Evolutionary conservation across 352 stramenopile genomes (phyloP), one percentile per base, ranked within the genome.

Genomic region (Pythium biforme): DNA sequence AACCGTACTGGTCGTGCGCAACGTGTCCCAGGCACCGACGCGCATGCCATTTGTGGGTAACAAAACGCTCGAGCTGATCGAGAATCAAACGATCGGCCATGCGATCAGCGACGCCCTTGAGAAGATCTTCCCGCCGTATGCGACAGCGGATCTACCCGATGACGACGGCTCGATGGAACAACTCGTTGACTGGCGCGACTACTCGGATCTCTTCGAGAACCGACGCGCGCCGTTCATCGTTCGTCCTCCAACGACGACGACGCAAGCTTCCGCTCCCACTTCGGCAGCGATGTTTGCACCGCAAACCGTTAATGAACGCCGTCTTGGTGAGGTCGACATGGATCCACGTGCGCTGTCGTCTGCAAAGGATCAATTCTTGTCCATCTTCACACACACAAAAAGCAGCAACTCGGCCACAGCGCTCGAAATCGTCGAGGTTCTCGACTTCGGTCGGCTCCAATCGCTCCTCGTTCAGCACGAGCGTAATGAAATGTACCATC

Each of bases 1-100:
- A 5, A 54, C 50, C 0, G 40, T 78, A 12, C 29, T 82, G 15
- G 25, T 79, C 10, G 46, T 81, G 2, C 25, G 54, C 9, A 63
- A 75, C 25, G 17, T 79, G 10, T 51, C 47, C 1, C 33, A 55
- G 8, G 39, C 69, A 3, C 62, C 71, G 3, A 26, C 31, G 23
- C 62, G 72, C 2, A 39, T 73, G 37, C 17, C 37, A 1, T 26
- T 68, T 14, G 37, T 68, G 10, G 62, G 62, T 1, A 23, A 52
- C 0, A 26, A 54, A 12, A 65, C 72, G 43, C 12, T 63, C 4
- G 40, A 9, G 15, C 37, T 60, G 12, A 55, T 75, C 8, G 27
- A 31, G 9, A 52, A 55, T 15, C 26, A 34, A 0, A 14, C 17
- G 14, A 69, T 75, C 11, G 23, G 20, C 7, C 1, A 39, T 9